phyloP scores from a whole-genome alignment of 2,329 filamentous ascomycete genomes.

The Triangularia setosa region DNA sequence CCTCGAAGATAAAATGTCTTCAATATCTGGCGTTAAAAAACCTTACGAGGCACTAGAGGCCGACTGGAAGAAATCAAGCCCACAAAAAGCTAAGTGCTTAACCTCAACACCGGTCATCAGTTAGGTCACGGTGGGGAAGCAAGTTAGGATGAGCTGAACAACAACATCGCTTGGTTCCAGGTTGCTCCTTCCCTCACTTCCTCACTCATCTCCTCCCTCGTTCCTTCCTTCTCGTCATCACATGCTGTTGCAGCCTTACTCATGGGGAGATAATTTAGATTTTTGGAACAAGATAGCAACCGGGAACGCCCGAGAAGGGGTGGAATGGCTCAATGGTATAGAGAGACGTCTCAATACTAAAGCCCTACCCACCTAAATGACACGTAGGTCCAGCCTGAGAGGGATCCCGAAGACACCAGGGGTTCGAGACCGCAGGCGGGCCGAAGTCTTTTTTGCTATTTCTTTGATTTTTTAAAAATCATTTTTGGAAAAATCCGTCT shows the following conservation, averaged over 20 bases:
- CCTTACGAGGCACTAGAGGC: too few species aligned
- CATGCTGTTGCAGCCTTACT: too few species aligned
- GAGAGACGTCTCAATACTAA: neutral
- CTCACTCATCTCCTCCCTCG: neutral
- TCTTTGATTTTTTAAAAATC: neutral
- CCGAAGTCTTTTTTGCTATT: neutral
- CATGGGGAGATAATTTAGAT: neutral
- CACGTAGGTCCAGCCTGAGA: too few species aligned
- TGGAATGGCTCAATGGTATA: neutral
- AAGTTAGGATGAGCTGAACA: too few species aligned
- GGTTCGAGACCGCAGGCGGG: neutral
- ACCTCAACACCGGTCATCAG: too few species aligned
- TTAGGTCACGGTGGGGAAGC: too few species aligned
- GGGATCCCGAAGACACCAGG: too few species aligned
- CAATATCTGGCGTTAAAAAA: too few species aligned
- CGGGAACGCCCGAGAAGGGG: neutral
- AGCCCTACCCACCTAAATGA: too few species aligned
- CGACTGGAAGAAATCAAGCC: too few species aligned
- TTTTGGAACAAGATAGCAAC: neutral
- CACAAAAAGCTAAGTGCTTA: too few species aligned
- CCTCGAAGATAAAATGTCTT: too few species aligned
- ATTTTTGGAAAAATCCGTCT: neutral
- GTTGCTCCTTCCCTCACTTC: neutral
- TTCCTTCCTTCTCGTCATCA: neutral
- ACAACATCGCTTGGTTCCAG: neutral